Base-by-base conservation (phyloP, 1,284 basidiomycete genomes). In the Cystobasidium slooffiae region DNA sequence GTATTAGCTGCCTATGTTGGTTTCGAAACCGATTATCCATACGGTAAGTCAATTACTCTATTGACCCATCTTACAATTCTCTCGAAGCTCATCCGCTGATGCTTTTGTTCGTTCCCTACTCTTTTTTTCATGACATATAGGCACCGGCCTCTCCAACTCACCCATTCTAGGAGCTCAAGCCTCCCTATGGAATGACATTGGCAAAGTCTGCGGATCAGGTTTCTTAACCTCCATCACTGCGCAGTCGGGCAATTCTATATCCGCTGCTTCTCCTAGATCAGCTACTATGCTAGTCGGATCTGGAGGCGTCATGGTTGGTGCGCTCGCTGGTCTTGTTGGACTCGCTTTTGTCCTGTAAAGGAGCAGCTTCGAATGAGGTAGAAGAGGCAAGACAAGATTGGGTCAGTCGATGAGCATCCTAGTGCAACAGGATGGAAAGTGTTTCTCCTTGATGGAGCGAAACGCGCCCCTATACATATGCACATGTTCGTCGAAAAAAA, bases 1-100 rank as follows among this genome's bases (percentile, higher is more conserved):
- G 84, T 93, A 81, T 81, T 96, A 77, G 86, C 88, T 6, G 77
- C 88, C 8, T 97, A 91, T 86, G 88, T 92, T 82, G 83, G 84
- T 75, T 94, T 87, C 83, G 90, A 94, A 84, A 86, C 88, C 59
- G 81, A 83, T 75, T 83, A 85, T 58, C 88, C 89, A 1, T 95
- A 94, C 82, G 90, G 62, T 72, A 61, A 39, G n/a, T n/a, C n/a
- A n/a, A n/a, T n/a, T n/a, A n/a, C n/a, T n/a, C n/a, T n/a, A n/a
- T n/a, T n/a, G 53, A 37, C 43, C 55, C 18, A 7, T 63, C 6
- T 5, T 12, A 52, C 59, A n/a, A 20, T 22, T 18, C 39, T 51
- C 22, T 22, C 20, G 12, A 37, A 14, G 24, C 24, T 16, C 14
- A 52, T 66, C 18, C 20, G 52, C 6, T 20, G 9, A 24, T 10